Evolutionary conservation across 2,329 filamentous ascomycete genomes (phyloP).

Genomic region (Calonectria crousiana): DNA sequence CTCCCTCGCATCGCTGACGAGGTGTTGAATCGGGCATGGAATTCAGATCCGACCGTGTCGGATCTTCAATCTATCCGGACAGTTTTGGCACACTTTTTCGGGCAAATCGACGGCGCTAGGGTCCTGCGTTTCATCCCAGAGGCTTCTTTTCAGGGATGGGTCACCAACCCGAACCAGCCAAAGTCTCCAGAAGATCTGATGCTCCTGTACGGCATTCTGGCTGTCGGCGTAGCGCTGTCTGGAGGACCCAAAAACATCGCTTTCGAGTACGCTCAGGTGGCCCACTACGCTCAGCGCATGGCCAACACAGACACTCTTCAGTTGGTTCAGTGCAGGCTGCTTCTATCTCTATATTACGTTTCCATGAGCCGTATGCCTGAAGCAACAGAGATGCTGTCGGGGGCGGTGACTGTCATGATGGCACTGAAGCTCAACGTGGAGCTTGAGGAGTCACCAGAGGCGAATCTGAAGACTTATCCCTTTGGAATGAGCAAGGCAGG

Average conservation of each 20-base stretch:
- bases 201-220: slow-evolving; percentile 60
- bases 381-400: slow-evolving; percentile 73
- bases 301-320: slow-evolving; percentile 60
- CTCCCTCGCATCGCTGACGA: slow-evolving; percentile 63
- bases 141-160: slow-evolving; percentile 54
- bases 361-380: slow-evolving; percentile 69
- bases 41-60: slow-evolving; percentile 61
- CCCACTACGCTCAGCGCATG: slow-evolving; percentile 64
- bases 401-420: slow-evolving; percentile 70
- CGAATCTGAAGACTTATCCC: slow-evolving; percentile 56
- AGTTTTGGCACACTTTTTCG: slow-evolving; percentile 57
- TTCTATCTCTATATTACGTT: slow-evolving; percentile 75
- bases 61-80: slow-evolving; percentile 55
- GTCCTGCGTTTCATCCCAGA: slow-evolving; percentile 58
- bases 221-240: slow-evolving; percentile 54
- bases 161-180: slow-evolving; percentile 48
- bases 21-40: slow-evolving; percentile 62
- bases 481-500: slow-evolving; percentile 69
- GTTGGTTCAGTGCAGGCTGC: slow-evolving; percentile 74
- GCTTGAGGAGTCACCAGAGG: slow-evolving; percentile 59
- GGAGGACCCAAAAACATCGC: slow-evolving; percentile 53
- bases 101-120: slow-evolving; percentile 56
- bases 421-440: slow-evolving; percentile 75
- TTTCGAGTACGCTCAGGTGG: slow-evolving; percentile 61
- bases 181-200: slow-evolving; percentile 59